Conservation (phyloP, 2,329 filamentous ascomycete species). For the Arthrobotrys pseudoclavata region DNA sequence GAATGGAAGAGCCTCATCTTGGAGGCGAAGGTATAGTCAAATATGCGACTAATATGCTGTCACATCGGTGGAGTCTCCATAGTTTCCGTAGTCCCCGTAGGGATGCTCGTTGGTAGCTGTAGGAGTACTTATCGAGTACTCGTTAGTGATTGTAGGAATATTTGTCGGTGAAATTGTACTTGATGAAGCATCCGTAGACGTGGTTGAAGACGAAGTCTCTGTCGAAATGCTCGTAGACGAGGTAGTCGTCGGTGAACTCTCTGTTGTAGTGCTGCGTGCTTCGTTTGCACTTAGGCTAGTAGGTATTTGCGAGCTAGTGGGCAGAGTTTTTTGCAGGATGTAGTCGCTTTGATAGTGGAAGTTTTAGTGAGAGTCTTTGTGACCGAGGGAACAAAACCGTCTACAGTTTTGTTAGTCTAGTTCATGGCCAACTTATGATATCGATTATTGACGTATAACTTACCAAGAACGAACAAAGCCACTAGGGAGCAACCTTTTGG, state of each 20-base stretch:
- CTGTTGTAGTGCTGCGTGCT: background rate
- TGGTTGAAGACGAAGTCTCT: background rate
- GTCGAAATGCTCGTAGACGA: background rate
- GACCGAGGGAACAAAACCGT: background rate
- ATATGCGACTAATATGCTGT: background rate
- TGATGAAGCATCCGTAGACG: background rate
- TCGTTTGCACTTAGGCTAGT: background rate
- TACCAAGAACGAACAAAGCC: conserved; percentile 20
- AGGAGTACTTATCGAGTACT: background rate
- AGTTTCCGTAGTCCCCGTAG: background rate
- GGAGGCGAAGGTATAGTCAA: background rate
- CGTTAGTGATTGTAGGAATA: background rate
- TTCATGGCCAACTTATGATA: background rate
- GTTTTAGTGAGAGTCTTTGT: background rate
- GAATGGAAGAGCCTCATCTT: background rate
- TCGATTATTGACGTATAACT: background rate
- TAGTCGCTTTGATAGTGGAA: no score
- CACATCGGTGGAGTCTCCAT: background rate
- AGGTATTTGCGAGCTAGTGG: background rate
- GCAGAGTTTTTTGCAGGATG: background rate
- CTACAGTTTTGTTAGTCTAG: conserved; percentile 2
- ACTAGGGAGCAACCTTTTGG: conserved; percentile 17
- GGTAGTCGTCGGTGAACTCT: background rate
- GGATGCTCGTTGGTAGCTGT: background rate
- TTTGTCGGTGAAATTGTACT: background rate